These are phyloP conservation scores for Solanum verrucosum DNA, from an alignment of 257 asterid genomes.

Conservation along the genomic window DNA sequence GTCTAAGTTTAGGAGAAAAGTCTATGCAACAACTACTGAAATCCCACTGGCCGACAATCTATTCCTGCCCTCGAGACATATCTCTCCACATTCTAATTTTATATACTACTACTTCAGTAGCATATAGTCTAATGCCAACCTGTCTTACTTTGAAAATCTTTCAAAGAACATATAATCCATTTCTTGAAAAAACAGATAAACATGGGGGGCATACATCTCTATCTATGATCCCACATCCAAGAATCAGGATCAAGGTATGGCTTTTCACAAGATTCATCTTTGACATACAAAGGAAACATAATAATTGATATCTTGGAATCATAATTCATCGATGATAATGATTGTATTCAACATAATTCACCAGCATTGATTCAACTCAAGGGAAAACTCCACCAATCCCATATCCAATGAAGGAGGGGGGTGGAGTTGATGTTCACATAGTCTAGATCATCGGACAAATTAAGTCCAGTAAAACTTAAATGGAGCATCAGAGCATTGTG, in stretches of 20 bases:
- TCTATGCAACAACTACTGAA: constrained; percentile 14
- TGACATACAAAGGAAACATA: neutral
- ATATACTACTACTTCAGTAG: constrained; percentile 8
- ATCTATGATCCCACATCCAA: constrained; percentile 24
- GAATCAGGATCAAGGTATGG: constrained; percentile 9
- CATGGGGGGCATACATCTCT: constrained; percentile 30
- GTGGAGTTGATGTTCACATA: constrained; percentile 23
- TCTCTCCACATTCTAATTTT: constrained; percentile 19
- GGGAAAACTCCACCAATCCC: constrained; percentile 12
- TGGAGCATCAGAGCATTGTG: constrained; percentile 22
- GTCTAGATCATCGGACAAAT: constrained; percentile 32
- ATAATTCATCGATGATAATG: neutral
- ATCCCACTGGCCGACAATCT: constrained; percentile 36
- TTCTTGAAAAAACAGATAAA: constrained; percentile 40
- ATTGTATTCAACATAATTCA: neutral
- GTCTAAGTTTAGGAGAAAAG: constrained; percentile 34
- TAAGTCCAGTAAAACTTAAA: constrained; percentile 22
- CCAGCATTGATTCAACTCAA: constrained; percentile 10
- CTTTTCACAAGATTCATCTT: constrained; percentile 2
- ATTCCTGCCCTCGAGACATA: constrained; percentile 36
- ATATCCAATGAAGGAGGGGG: constrained; percentile 24
- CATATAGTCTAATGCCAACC: constrained; percentile 44
- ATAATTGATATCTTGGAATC: constrained; percentile 8
- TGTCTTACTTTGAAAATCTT: constrained; percentile 38
- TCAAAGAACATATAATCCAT: constrained; percentile 21